These are phyloP conservation scores for Penicillium coprophilum DNA, from an alignment of 495 filamentous ascomycete species.

Conservation along the genomic window DNA sequence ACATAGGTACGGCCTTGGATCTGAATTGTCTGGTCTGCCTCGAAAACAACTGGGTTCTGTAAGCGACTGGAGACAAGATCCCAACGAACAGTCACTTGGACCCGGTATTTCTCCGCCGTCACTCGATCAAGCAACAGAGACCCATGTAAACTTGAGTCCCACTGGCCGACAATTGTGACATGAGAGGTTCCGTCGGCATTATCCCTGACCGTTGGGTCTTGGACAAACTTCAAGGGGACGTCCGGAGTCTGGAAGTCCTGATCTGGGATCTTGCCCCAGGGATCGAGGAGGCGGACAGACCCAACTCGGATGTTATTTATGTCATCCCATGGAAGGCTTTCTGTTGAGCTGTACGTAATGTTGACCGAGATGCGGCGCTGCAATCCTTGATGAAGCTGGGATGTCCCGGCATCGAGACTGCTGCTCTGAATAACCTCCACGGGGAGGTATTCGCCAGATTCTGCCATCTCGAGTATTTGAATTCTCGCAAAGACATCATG, in stretches of 20 bases:
- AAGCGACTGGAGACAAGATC: slow-evolving; percentile 77
- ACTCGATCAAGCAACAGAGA: slow-evolving; percentile 86
- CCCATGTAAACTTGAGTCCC: slow-evolving; percentile 92
- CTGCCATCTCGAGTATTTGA: slow-evolving; percentile 86
- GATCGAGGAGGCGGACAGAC: slow-evolving; percentile 76
- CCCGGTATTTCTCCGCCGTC: slow-evolving; percentile 85
- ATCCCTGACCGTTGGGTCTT: slow-evolving; percentile 70
- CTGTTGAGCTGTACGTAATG: slow-evolving; percentile 83
- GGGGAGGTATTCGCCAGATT: slow-evolving; percentile 85
- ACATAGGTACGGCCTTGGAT: slow-evolving; percentile 82
- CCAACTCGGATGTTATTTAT: slow-evolving; percentile 73
- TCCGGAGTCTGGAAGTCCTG: slow-evolving; percentile 68
- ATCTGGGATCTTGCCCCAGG: slow-evolving; percentile 79
- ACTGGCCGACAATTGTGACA: slow-evolving; percentile 81
- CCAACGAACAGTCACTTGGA: slow-evolving; percentile 84
- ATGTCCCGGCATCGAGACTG: slow-evolving; percentile 79
- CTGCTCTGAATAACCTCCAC: slow-evolving; percentile 88
- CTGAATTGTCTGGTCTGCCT: slow-evolving; percentile 74
- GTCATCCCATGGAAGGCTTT: slow-evolving; percentile 83
- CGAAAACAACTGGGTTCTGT: slow-evolving; percentile 79
- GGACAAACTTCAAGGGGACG: slow-evolving; percentile 71
- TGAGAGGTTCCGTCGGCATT: slow-evolving; percentile 92
- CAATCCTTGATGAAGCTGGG: slow-evolving; percentile 92
- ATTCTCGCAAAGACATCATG: slow-evolving; percentile 88
- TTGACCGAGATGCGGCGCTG: slow-evolving; percentile 86